Evolutionary conservation across 805 yeast genomes (phyloP).

Genomic region (Tetrapisispora nanseiensis): DNA sequence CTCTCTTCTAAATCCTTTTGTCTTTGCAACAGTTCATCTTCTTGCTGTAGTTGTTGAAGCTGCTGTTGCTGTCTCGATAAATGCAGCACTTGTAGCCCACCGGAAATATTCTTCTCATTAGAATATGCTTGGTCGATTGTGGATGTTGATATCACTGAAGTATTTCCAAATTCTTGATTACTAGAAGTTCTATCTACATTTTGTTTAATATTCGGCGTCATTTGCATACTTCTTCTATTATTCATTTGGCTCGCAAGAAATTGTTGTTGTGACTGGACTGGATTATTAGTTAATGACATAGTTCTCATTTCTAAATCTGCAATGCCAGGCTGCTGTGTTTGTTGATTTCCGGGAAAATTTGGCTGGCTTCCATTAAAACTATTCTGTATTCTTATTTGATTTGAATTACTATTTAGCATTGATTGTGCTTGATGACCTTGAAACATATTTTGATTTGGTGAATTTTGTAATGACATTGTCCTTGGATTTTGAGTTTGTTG

Average conservation of each 20-base stretch:
- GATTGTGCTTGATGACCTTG: slow-evolving; percentile 1
- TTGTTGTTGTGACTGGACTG: slow-evolving; percentile 4
- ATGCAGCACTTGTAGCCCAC: not conserved
- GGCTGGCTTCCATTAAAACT: not conserved
- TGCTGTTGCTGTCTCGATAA: not conserved
- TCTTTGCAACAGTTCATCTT: not conserved
- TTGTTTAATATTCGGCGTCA: not conserved
- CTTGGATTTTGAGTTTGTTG: slow-evolving; percentile 32
- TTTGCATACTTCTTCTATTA: not conserved
- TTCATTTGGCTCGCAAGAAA: not conserved
- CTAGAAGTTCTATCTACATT: not conserved
- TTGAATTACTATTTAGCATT: not conserved
- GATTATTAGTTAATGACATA: slow-evolving; percentile 24
- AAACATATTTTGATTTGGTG: slow-evolving; percentile 8
- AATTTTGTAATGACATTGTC: slow-evolving; percentile 36
- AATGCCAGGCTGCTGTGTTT: not conserved
- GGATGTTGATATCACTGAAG: not conserved
- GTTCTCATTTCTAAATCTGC: slow-evolving; percentile 18
- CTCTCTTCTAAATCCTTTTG: slow-evolving; percentile 1
- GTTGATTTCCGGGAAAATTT: not conserved
- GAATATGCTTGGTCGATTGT: not conserved
- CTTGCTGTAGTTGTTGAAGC: not conserved
- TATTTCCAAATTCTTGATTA: not conserved
- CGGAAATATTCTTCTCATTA: not conserved
- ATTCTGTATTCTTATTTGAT: not conserved